These are phyloP conservation scores for Cephaloascus fragrans DNA, from an alignment of 805 yeast genomes.

Conservation along the genomic window DNA sequence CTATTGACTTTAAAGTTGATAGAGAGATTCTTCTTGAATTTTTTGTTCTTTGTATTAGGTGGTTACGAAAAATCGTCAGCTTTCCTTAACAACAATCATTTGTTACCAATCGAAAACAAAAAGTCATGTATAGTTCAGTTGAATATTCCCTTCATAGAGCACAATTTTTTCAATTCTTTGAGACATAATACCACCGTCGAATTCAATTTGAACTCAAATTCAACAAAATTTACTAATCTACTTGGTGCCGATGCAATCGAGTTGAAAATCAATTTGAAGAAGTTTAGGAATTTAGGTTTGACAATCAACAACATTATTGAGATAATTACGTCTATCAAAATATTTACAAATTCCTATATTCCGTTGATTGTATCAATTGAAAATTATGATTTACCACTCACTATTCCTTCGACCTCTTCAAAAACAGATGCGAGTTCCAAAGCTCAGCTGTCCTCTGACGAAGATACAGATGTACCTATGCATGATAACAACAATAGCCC, in stretches of 20 bases:
- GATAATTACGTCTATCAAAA: conserved; percentile 4
- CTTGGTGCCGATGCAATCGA: conserved; percentile 7
- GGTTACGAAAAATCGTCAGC: conserved; percentile 6
- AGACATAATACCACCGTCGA: neutral
- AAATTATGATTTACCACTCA: conserved; percentile 3
- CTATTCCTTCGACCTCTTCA: conserved; percentile 1
- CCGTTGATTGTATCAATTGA: conserved; percentile 5
- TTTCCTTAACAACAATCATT: conserved; percentile 1
- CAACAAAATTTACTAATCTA: conserved; percentile 1
- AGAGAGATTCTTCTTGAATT: conserved; percentile 5
- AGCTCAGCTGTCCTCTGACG: too few species aligned
- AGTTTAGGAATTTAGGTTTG: conserved; percentile 2
- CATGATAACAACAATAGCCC: neutral
- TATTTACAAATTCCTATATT: conserved; percentile 4
- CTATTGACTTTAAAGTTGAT: conserved; percentile 5
- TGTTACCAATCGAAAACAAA: conserved; percentile 1
- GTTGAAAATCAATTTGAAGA: conserved; percentile 4
- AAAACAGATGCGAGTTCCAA: too few species aligned
- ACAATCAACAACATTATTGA: neutral
- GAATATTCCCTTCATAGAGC: conserved; percentile 1
- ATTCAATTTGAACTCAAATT: conserved; percentile 1
- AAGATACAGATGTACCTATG: neutral
- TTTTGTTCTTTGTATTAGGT: conserved; percentile 5
- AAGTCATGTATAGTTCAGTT: conserved; percentile 5
- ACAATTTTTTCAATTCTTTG: conserved; percentile 1